Evolutionary conservation across 495 filamentous ascomycete genomes (phyloP).

Genomic region (Aspergillus haitiensis): DNA sequence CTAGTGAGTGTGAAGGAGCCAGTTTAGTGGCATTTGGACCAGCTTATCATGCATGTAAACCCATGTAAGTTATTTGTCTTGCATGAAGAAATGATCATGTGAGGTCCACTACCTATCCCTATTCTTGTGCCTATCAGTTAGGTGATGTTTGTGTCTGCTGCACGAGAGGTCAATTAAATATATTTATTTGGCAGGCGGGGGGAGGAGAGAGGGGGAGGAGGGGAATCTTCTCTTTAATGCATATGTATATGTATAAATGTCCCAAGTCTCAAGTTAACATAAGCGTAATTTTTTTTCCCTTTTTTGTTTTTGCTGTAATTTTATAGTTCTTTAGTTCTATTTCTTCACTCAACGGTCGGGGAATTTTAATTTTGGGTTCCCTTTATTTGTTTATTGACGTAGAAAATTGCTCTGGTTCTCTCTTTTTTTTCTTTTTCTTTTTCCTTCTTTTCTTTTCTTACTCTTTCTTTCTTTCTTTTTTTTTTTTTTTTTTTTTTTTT

Average conservation of each 20-base stretch:
- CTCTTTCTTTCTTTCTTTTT: neutral
- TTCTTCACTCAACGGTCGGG: neutral
- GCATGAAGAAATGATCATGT: conserved; percentile 50
- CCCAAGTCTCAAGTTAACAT: too few species aligned
- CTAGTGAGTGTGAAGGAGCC: conserved; percentile 12
- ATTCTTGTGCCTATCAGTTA: conserved; percentile 12
- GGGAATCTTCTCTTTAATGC: too few species aligned
- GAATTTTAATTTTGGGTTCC: too few species aligned
- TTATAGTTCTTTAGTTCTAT: neutral
- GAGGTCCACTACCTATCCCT: conserved; percentile 22
- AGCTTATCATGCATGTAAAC: conserved; percentile 19
- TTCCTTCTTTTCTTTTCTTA: neutral
- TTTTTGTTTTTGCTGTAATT: neutral
- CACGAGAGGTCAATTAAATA: neutral
- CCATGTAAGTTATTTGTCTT: conserved; percentile 27
- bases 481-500: neutral
- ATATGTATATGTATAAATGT: too few species aligned
- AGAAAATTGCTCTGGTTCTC: too few species aligned
- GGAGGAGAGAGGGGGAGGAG: too few species aligned
- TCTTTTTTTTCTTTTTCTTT: too few species aligned
- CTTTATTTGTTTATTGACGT: too few species aligned
- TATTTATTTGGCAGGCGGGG: too few species aligned
- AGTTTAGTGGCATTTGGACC: conserved; percentile 13
- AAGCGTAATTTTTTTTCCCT: too few species aligned
- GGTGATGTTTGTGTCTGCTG: conserved; percentile 14